Percentiles rank a stretch among this genome's conserved stretches.
phyloP scores from a whole-genome alignment of 2,329 filamentous ascomycete genomes.

The Chalaropsis thielavioides region DNA sequence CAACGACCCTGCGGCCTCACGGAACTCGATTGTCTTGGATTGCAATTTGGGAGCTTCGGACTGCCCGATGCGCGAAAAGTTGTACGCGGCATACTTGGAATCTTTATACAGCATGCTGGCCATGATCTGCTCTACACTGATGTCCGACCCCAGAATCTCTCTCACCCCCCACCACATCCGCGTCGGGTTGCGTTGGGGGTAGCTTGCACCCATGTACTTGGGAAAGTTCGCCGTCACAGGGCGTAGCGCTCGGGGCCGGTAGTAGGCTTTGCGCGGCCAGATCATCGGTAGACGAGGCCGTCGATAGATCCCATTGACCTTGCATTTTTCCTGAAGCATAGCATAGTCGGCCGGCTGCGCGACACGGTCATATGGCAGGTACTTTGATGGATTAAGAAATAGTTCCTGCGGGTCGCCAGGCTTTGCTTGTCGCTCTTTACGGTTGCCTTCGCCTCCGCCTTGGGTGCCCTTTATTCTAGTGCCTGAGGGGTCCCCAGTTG shows the following conservation, averaged over 20 bases:
- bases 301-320: neutral
- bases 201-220: neutral
- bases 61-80: slow-evolving; percentile 2
- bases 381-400: neutral
- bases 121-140: slow-evolving; percentile 21
- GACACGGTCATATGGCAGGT: neutral
- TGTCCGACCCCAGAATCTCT: slow-evolving; percentile 21
- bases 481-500: too few species aligned
- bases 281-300: slow-evolving; percentile 5
- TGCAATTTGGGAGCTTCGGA: neutral
- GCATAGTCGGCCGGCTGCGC: slow-evolving; percentile 5
- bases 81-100: slow-evolving; percentile 17
- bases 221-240: neutral
- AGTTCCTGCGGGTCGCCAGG: too few species aligned
- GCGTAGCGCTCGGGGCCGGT: neutral
- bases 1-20: slow-evolving; percentile 26
- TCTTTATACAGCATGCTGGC: slow-evolving; percentile 21
- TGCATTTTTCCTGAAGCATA: neutral
- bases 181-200: neutral
- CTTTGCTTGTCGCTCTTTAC: neutral
- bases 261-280: slow-evolving; percentile 10
- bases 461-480: too few species aligned
- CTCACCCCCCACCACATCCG: slow-evolving; percentile 20
- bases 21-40: slow-evolving; percentile 26
- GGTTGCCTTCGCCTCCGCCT: neutral